These are phyloP conservation scores for Euphorbia pulcherrima DNA, from an alignment of 345 rosid genomes.

Conservation along the genomic window DNA sequence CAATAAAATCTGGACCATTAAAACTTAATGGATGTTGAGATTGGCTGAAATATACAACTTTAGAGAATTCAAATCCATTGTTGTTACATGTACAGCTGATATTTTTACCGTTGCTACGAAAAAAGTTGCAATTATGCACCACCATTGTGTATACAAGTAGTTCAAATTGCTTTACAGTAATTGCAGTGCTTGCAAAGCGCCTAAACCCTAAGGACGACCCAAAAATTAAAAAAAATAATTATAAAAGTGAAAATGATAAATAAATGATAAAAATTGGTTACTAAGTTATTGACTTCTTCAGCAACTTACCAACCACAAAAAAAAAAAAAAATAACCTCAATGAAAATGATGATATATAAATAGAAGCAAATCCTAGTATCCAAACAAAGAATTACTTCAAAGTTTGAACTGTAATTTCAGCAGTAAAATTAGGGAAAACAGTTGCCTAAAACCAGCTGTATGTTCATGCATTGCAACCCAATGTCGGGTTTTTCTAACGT, in stretches of 20 bases:
- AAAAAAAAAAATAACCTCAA: too few species aligned
- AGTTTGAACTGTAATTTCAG: neutral
- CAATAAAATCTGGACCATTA: too few species aligned
- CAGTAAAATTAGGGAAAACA: conserved; percentile 13
- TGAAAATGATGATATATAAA: neutral
- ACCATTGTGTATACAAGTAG: neutral
- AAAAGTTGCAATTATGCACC: neutral
- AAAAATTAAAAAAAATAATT: neutral
- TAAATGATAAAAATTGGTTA: conserved; percentile 3
- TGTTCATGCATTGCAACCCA: neutral
- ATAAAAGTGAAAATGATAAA: conserved; percentile 1
- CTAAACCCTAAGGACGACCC: neutral
- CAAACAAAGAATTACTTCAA: conserved; percentile 9
- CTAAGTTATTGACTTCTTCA: conserved; percentile 20
- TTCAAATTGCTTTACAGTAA: neutral
- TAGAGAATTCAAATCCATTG: too few species aligned
- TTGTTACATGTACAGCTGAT: neutral
- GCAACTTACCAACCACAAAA: neutral
- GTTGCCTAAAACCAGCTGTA: conserved; percentile 14
- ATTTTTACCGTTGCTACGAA: neutral
- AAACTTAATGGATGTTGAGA: too few species aligned
- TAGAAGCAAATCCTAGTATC: conserved; percentile 5
- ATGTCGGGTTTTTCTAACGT: neutral
- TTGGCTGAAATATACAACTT: too few species aligned
- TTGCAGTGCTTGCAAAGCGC: neutral